Base-by-base conservation (phyloP, 306 rosid genomes). In the Prunus kanzakura region DNA sequence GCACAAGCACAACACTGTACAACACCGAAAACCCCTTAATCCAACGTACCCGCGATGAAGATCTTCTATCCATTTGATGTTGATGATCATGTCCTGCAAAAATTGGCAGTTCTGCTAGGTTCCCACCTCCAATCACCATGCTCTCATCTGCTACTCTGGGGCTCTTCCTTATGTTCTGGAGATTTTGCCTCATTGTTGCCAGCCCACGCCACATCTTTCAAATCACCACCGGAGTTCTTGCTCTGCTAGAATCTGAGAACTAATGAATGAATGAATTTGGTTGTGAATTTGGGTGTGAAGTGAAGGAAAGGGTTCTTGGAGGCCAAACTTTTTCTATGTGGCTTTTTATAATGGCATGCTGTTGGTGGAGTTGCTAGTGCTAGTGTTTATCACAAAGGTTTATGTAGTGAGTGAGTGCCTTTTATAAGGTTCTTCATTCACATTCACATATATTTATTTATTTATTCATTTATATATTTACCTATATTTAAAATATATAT, bases 81-180 rank as follows among this genome's bases (percentile, higher is more conserved):
- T 61, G 86, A 62, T 77, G 85, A 74, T 63, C 82, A 57, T 69
- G 77, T 2, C 63, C 82, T 61, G 80, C 22, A 14, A 38, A 30
- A 52, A 84, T 84, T 45, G 78, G 86, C 18, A 82, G 20, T 63
- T 67, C 88, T 3, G 55, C 84, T 62, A 64, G 43, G 51, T 85
- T 82, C 57, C 86, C 88, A 2, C 66, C 60, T 38, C 77, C 85
- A 43, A 13, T 62, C 19, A 81, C 84, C 95, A 92, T 92, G 86
- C 82, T 91, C 74, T 91, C 97, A 73, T 94, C 98, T n/a, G 96
- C 97, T 8, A 94, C 96, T 81, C 87, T 86, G 11, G 93, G 88
- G 27, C 91, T 87, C 78, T 94, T 94, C 69, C 81, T 90, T 55
- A 85, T 76, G 76, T 62, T 86, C 25, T 86, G 83, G 29, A 90